These are phyloP conservation scores for Pontederia paniculata DNA, from an alignment of 176 grass and related monocot species.

Conservation along the genomic window DNA sequence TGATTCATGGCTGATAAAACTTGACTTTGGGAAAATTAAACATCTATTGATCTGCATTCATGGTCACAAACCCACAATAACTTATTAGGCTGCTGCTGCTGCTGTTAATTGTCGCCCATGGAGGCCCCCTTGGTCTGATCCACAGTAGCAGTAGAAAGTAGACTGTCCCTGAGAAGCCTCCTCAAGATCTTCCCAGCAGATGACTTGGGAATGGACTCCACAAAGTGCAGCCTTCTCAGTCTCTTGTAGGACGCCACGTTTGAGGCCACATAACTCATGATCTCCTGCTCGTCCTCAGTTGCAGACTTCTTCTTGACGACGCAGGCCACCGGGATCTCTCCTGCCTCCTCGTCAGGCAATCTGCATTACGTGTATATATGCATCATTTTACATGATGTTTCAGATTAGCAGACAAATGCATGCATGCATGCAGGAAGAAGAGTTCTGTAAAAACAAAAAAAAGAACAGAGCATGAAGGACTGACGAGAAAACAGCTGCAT, in stretches of 20 bases:
- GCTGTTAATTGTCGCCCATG: no score
- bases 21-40: no score
- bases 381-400: not conserved
- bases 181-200: conserved; percentile 76
- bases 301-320: conserved; percentile 42
- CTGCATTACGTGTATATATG: conserved; percentile 17
- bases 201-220: conserved; percentile 73
- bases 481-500: conserved; percentile 71
- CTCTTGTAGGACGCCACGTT: conserved; percentile 69
- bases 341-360: conserved; percentile 74
- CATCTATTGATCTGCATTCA: no score
- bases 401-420: no score
- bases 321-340: conserved; percentile 67
- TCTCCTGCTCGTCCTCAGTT: conserved; percentile 32
- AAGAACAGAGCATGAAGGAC: not conserved
- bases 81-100: no score
- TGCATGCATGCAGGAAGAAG: no score
- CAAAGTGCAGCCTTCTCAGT: conserved; percentile 45
- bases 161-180: conserved; percentile 56
- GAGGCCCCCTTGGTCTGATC: no score
- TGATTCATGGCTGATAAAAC: no score
- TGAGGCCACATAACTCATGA: conserved; percentile 54
- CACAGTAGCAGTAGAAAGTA: not conserved
- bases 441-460: not conserved
- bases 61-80: no score